Evolutionary conservation across 805 yeast species (phyloP), one percentile per base, ranked within the genome.

Genomic region (Candida easanensis): DNA sequence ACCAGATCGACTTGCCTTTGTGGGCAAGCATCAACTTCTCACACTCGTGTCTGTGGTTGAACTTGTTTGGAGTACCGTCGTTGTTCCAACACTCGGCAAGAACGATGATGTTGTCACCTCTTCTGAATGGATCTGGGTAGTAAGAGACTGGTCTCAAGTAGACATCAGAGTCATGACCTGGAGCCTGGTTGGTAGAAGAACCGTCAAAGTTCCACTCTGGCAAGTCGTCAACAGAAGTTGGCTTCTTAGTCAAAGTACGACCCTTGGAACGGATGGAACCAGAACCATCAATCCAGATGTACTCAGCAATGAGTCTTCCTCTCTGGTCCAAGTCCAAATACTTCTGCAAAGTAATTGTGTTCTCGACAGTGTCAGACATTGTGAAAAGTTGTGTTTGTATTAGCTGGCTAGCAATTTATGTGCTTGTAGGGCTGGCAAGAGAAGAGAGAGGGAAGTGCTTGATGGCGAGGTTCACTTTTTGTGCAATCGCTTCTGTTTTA

Each of bases 181-280:
- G 97, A 44, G 99, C 98, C 76, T 93, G 99, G 57, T 85, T 89
- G 41, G 99, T 93, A 26, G 98, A 90, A 34, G 98, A 90, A 70
- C 99, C 99, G 68, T 93, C 99, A 61, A 93, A 93, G 78, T 93
- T 93, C 99, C 99, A 93, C 71, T 91, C 97, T 56, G 98, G 97
- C 58, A 93, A 77, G 63, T 93, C 95, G 50, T 85, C 91, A 42
- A 88, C 72, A 28, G 84, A 73, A 36, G 78, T 62, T 42, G 93
- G 84, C 61, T 70, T 75, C 70, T 80, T 79, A 60, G 60, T 61
- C 54, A 93, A 73, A 45, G 99, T 93, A 70, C 83, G 86, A 71
- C 96, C 89, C 76, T 93, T 93, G 49, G 97, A 88, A 74, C 99
- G 87, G 60, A 89, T 68, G 62, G 82, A 79, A 64, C 96, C 96